A percentile compares a stretch with the other conserved stretches of the same genome.
Conservation (phyloP, 768 basidiomycete species). For the Infundibulicybe gibba region DNA sequence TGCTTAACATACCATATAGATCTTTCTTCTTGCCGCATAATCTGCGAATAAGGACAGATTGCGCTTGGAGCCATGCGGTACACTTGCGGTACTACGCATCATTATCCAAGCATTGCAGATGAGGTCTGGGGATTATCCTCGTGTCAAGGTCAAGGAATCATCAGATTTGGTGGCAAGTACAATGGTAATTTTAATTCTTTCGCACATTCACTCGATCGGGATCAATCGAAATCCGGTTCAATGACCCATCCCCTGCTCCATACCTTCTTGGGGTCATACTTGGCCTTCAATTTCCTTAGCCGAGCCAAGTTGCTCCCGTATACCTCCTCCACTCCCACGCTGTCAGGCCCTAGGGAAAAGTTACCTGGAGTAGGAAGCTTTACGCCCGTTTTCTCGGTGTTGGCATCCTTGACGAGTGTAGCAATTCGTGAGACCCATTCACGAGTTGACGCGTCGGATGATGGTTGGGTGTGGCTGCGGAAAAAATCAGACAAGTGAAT, state of each 20-base stretch:
- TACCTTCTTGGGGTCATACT: conserved; percentile 26
- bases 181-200: too few species aligned
- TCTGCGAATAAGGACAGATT: too few species aligned
- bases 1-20: too few species aligned
- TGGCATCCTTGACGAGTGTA: conserved; percentile 1
- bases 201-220: too few species aligned
- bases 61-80: too few species aligned
- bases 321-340: conserved; percentile 20
- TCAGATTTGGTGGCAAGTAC: too few species aligned
- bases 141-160: too few species aligned
- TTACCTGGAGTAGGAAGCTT: too few species aligned
- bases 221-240: conserved; percentile 13
- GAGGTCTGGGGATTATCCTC: too few species aligned
- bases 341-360: conserved; percentile 1
- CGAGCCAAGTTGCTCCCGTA: conserved; percentile 21
- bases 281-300: conserved; percentile 20
- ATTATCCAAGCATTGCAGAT: too few species aligned
- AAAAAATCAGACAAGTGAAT: background rate
- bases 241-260: conserved; percentile 21
- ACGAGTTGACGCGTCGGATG: conserved; percentile 2
- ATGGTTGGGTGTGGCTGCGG: background rate
- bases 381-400: conserved; percentile 9
- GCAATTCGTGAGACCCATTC: background rate
- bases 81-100: too few species aligned
- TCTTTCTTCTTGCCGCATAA: too few species aligned